Evolutionary conservation across 805 yeast genomes (phyloP).

Genomic region (Candida manassasensis): DNA sequence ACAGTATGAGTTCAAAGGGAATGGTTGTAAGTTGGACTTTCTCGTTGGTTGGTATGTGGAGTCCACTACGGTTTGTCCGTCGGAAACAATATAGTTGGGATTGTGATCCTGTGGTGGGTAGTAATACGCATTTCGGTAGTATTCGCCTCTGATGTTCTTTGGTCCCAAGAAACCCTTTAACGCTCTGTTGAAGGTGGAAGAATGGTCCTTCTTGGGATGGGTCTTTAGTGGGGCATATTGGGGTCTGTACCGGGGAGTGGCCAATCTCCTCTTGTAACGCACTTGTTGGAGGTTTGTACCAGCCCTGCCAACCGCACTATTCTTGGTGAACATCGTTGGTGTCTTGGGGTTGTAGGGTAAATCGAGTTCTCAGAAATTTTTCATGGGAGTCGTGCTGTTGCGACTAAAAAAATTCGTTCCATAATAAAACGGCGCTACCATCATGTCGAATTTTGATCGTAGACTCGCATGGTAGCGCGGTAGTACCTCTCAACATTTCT

Average conservation of each 20-base stretch:
- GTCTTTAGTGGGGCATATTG: slow-evolving; percentile 23
- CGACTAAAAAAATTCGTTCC: no score
- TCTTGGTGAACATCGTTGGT: neutral
- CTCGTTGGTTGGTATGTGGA: neutral
- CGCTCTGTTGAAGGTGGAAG: slow-evolving; percentile 54
- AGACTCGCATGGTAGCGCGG: slow-evolving; percentile 2
- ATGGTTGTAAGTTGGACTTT: slow-evolving; percentile 56
- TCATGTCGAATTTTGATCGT: no score
- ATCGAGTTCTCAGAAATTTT: no score
- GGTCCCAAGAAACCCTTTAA: slow-evolving; percentile 80
- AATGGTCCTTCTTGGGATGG: slow-evolving; percentile 36
- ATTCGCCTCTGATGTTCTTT: slow-evolving; percentile 76
- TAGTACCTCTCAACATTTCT: no score
- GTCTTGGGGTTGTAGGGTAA: no score
- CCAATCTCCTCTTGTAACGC: slow-evolving; percentile 26
- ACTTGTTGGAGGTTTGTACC: slow-evolving; percentile 14
- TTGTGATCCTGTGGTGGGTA: slow-evolving; percentile 61
- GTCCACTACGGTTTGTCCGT: slow-evolving; percentile 32
- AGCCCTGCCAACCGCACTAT: slow-evolving; percentile 4
- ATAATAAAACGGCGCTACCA: neutral
- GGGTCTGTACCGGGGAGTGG: slow-evolving; percentile 27
- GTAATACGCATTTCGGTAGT: slow-evolving; percentile 69
- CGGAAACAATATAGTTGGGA: slow-evolving; percentile 69
- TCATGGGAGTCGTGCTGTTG: neutral
- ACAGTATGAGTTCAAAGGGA: slow-evolving; percentile 71